Evolutionary conservation across 495 filamentous ascomycete genomes (phyloP), one percentile per base, ranked within the genome.

Genomic region (Penicillium flavigenum): DNA sequence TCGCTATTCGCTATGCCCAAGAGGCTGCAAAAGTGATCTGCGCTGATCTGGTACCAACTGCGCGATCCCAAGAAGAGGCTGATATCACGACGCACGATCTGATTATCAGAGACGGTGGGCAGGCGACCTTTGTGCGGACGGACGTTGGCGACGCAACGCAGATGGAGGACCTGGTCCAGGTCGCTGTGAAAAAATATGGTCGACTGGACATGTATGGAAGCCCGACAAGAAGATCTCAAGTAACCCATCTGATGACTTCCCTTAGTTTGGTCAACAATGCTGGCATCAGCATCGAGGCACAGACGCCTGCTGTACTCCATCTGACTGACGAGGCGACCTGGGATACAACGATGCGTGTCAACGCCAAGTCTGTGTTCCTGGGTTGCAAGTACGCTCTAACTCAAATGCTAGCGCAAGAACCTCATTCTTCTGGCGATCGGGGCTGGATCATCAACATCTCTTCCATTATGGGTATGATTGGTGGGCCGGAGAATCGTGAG

Each of bases 361-460:
- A 83, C 54, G 45, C 56, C 4, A 75, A 73, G 12, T 75, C 74
- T 12, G 75, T 80, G 0, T 84, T 82, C 57, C 68, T 84, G 2
- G 81, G 80, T 5, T 78, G 72, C 43, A 77, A 77, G 41, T 82
- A 79, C 51, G 79, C 76, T 1, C 57, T 73, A n/a, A 56, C 62
- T 1, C 81, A 84, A 63, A 81, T 83, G 75, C 56, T 83, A 14
- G 61, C 65, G 17, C 83, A 86, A 57, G 70, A 76, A 8, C 73
- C 69, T 0, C 65, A 70, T 56, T 27, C 67, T 0, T 75, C 64
- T 3, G 75, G 77, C 5, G 74, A 83, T 57, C 55, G 80, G 41
- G 83, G 83, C 9, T 83, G 81, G 79, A 82, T 86, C 36, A 64
- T 85, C 29, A 86, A 83, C 51, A 76, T 80, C 0, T 72, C 79